These are phyloP conservation scores for Saksenaea oblongispora DNA, from an alignment of 371 early-diverging fungal genomes.

Conservation along the genomic window DNA sequence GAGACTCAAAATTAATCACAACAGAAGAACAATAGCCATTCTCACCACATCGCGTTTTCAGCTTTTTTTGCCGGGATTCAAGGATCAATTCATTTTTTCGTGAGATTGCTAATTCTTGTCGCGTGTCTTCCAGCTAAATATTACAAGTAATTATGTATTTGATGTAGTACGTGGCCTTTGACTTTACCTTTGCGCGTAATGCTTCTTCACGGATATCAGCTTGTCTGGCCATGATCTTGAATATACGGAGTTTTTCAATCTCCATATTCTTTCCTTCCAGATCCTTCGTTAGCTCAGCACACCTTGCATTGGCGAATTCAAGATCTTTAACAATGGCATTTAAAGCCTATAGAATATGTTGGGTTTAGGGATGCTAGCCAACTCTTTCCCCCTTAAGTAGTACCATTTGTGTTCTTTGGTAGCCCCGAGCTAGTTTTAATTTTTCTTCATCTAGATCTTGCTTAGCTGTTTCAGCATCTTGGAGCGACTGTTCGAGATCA, in stretches of 20 bases:
- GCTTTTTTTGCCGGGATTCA: slow-evolving; percentile 48
- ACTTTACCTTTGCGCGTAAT: slow-evolving; percentile 34
- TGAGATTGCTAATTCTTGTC: slow-evolving; percentile 43
- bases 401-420: slow-evolving; percentile 50
- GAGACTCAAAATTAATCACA: not conserved
- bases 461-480: slow-evolving; percentile 32
- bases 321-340: slow-evolving; percentile 20
- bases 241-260: slow-evolving; percentile 43
- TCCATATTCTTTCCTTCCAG: slow-evolving; percentile 30
- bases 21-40: not conserved
- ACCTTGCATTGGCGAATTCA: slow-evolving; percentile 33
- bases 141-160: not conserved
- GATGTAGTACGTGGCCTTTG: not conserved
- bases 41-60: slow-evolving; percentile 41
- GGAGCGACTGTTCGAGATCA: slow-evolving; percentile 30
- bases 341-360: not conserved
- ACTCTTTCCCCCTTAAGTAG: not conserved
- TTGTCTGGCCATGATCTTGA: slow-evolving; percentile 46
- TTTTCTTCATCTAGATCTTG: slow-evolving; percentile 31
- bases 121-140: slow-evolving; percentile 42
- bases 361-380: not conserved
- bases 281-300: slow-evolving; percentile 37
- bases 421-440: slow-evolving; percentile 32
- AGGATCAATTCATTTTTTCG: slow-evolving; percentile 39
- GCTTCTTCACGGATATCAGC: slow-evolving; percentile 47